Evolutionary conservation across 768 basidiomycete species (phyloP).

Genomic region (Saitozyma sp.): DNA sequence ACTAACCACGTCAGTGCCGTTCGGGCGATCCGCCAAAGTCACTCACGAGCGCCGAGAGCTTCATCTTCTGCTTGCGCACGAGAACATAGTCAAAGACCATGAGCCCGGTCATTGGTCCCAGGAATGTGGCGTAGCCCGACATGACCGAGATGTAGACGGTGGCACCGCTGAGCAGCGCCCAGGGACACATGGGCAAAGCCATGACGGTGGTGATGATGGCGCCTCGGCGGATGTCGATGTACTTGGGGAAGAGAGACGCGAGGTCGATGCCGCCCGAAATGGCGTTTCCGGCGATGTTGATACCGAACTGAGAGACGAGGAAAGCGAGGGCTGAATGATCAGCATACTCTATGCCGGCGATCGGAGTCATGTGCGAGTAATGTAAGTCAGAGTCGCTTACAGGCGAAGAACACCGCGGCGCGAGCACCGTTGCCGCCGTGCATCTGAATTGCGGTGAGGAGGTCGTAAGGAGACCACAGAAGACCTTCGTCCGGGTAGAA

Average conservation of each 20-base stretch:
- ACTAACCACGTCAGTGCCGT: constrained; percentile 9
- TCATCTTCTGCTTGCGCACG: constrained; percentile 25
- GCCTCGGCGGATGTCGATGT: constrained; percentile 31
- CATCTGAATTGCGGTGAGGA: constrained; percentile 28
- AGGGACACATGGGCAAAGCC: constrained; percentile 36
- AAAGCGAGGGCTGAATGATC: constrained; percentile 30
- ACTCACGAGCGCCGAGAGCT: constrained; percentile 15
- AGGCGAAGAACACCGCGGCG: constrained; percentile 48
- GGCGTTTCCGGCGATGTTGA: constrained; percentile 41
- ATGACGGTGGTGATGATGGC: constrained; percentile 28
- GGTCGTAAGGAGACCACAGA: constrained; percentile 32
- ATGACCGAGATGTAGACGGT: constrained; percentile 37
- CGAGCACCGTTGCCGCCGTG: constrained; percentile 36
- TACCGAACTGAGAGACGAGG: constrained; percentile 34
- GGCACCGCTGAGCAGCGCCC: constrained; percentile 35
- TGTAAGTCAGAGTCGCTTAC: constrained; percentile 8
- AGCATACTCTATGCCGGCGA: background rate
- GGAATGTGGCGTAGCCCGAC: constrained; percentile 31
- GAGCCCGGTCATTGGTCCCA: constrained; percentile 36
- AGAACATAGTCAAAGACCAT: constrained; percentile 38
- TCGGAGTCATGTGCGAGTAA: background rate
- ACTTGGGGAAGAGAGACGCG: constrained; percentile 28
- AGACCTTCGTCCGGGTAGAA: constrained; percentile 33
- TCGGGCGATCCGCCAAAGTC: background rate
- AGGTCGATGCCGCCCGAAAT: constrained; percentile 37